Evolutionary conservation across 768 basidiomycete species (phyloP).

Genomic region (Podaxis sp.): DNA sequence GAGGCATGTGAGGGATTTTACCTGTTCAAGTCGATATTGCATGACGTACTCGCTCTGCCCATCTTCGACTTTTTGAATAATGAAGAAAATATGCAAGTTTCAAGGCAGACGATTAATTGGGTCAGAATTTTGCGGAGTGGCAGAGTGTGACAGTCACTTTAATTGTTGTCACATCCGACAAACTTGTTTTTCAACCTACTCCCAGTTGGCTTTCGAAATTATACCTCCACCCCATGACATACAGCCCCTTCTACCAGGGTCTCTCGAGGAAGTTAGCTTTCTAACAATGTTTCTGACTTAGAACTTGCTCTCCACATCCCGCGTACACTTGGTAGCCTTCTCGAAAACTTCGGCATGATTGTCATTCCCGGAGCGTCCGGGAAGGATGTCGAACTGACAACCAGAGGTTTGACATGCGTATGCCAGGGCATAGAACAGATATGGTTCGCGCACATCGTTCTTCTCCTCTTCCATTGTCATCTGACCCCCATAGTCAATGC

Average conservation of each 20-base stretch:
- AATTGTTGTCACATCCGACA: background rate
- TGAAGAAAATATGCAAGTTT: background rate
- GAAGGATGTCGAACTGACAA: background rate
- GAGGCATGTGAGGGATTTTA: background rate
- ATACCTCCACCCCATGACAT: no score
- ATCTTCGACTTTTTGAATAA: conserved; percentile 21
- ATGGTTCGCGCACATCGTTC: no score
- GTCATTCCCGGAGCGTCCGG: background rate
- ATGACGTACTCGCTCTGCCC: conserved; percentile 41
- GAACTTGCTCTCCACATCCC: background rate
- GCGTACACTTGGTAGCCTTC: background rate
- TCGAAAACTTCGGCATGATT: background rate
- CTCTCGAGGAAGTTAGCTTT: no score
- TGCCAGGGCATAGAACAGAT: background rate
- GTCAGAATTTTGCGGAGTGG: background rate
- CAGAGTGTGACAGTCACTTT: background rate
- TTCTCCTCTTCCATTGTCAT: background rate
- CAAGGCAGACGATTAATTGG: background rate
- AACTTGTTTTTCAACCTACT: background rate
- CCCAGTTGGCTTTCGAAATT: no score
- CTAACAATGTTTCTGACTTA: no score
- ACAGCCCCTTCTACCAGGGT: no score
- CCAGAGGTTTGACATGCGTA: background rate
- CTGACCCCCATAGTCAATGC: background rate
- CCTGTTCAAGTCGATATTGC: background rate